Evolutionary conservation across 2,329 filamentous ascomycete genomes (phyloP), one percentile per base, ranked within the genome.

Genomic region (Colletotrichum horii): DNA sequence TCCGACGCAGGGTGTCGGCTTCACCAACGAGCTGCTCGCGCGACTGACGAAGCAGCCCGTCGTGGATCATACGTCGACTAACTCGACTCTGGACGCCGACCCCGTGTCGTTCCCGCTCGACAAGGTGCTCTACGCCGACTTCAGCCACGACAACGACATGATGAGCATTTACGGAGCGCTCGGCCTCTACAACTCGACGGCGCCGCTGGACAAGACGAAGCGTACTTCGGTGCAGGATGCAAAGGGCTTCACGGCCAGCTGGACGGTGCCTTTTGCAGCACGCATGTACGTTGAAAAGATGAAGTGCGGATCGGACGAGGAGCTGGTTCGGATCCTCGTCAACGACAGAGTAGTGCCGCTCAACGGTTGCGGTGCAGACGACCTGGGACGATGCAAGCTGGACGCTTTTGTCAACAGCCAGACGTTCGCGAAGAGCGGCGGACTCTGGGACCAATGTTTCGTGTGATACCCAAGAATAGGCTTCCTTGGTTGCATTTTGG

Each of bases 121-220:
- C 76, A 84, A 87, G 58, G 85, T 85, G 14, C 85, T 98, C 2
- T 98, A 97, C 81, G 96, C 95, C 0, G 96, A 98, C 84, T 98
- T 98, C 82, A 95, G 93, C 77, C 96, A 98, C 84, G 96, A 98
- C 84, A 98, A 97, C 83, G 93, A 94, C 81, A 95, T 98, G 92
- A 91, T 91, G 34, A 90, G 90, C 9, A 91, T 97, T 8, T 94
- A 94, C 81, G 92, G 92, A 7, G 95, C 95, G 0, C 82, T 98
- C 77, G 94, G 95, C 0, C 85, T 98, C 30, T 98, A 95, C 85
- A 94, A 96, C 78, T 85, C 84, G 58, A 95, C 92, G 0, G 80
- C 82, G 16, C 86, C 89, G 14, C 85, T 94, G 28, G 88, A 89
- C 4, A 89, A 88, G 28, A 86, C 86, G 4, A 87, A 86, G 8